These are phyloP conservation scores for Boletus nobilissimus DNA, from an alignment of 1,284 basidiomycete genomes.

Conservation along the genomic window DNA sequence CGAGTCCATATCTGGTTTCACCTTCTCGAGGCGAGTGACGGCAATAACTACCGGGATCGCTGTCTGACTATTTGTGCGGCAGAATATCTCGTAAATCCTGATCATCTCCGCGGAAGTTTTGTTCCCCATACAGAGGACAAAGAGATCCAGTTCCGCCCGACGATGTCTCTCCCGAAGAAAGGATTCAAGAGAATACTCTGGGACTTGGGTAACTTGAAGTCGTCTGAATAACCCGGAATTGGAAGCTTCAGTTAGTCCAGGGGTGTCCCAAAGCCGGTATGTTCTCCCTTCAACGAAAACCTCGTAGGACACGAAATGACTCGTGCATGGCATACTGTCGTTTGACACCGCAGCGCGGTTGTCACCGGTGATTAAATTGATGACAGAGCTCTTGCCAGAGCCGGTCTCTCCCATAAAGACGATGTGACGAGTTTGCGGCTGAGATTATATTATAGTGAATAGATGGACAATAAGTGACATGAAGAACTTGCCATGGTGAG, in stretches of 20 bases:
- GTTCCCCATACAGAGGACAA: slow-evolving; percentile 32
- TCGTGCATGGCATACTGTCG: slow-evolving; percentile 33
- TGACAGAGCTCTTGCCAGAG: too few relatives aligned
- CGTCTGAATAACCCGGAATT: slow-evolving; percentile 24
- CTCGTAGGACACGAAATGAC: too few relatives aligned
- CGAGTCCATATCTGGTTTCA: slow-evolving; percentile 42
- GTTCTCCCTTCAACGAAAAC: slow-evolving; percentile 18
- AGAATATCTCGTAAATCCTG: slow-evolving; percentile 31
- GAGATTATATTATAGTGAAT: too few relatives aligned
- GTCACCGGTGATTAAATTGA: slow-evolving; percentile 38
- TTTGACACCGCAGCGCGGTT: slow-evolving; percentile 16
- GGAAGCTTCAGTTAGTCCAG: slow-evolving; percentile 34
- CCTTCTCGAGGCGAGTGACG: slow-evolving; percentile 44
- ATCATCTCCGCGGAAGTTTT: slow-evolving; percentile 20
- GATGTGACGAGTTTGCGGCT: slow-evolving; percentile 21
- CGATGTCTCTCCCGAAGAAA: slow-evolving; percentile 32
- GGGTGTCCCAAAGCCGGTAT: slow-evolving; percentile 42
- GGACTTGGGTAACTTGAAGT: background rate
- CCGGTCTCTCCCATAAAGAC: slow-evolving; percentile 43
- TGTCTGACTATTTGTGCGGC: slow-evolving; percentile 20
- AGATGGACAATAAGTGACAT: too few relatives aligned
- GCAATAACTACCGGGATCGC: slow-evolving; percentile 38
- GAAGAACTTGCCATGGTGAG: too few relatives aligned
- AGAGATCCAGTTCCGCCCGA: slow-evolving; percentile 33
- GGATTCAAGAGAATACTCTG: background rate